A percentile compares a stretch with the other conserved stretches of the same genome.
Evolutionary conservation across 140 eudicot genomes (phyloP).

Genomic region (Ambrosia hybrid): DNA sequence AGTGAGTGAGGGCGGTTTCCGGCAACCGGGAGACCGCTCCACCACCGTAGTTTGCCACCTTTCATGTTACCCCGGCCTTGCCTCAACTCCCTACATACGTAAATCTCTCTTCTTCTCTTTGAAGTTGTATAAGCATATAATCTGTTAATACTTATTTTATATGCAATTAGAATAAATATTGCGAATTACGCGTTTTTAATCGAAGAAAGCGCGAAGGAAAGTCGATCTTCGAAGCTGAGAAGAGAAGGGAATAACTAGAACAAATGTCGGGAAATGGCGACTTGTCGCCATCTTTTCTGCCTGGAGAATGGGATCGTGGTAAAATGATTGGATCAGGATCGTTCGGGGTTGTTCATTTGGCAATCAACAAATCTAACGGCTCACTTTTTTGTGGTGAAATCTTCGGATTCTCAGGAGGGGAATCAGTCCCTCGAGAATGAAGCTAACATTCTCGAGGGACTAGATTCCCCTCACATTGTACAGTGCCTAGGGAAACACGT

Average conservation of each 20-base stretch:
- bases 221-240: conserved; percentile 14
- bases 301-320: conserved; percentile 66
- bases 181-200: too few relatives aligned
- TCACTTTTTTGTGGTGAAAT: conserved; percentile 64
- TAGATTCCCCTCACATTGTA: conserved; percentile 62
- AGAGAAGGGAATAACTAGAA: not conserved
- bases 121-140: conserved; percentile 17
- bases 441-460: conserved; percentile 45
- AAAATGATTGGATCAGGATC: conserved; percentile 72
- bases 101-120: conserved; percentile 19
- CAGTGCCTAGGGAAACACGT: conserved; percentile 54
- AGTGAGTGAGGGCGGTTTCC: conserved; percentile 65
- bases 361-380: conserved; percentile 66
- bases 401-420: conserved; percentile 58
- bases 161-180: too few relatives aligned
- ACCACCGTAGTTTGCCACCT: conserved; percentile 36
- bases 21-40: conserved; percentile 58
- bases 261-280: conserved; percentile 33
- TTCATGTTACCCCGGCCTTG: conserved; percentile 28
- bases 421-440: conserved; percentile 52
- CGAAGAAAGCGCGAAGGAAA: not conserved
- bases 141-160: conserved; percentile 9
- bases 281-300: conserved; percentile 33
- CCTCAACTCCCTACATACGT: conserved; percentile 11
- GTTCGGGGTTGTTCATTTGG: conserved; percentile 64